phyloP scores from a whole-genome alignment of 1,284 basidiomycete species.

The Melampsora abietis-canadensis region DNA sequence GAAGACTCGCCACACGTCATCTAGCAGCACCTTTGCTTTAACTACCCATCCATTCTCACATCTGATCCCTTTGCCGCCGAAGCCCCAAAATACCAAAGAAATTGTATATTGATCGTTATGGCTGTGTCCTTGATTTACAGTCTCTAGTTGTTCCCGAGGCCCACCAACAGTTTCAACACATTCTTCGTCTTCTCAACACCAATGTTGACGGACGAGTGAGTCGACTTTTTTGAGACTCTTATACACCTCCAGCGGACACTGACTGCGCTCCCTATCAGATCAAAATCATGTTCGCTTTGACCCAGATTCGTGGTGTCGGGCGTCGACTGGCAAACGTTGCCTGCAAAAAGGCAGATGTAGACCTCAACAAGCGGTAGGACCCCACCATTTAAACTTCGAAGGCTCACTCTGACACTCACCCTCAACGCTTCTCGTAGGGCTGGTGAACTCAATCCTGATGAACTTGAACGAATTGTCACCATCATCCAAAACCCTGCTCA shows the following conservation, averaged over 20 bases:
- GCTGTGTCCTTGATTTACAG: slow-evolving; percentile 55
- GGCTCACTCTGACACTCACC: neutral
- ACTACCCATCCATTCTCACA: too few relatives aligned
- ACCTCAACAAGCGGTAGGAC: slow-evolving; percentile 95
- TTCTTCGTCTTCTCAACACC: slow-evolving; percentile 97
- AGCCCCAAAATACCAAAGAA: too few relatives aligned
- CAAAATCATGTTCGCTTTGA: slow-evolving; percentile 52
- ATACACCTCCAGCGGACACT: neutral
- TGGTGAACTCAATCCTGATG: slow-evolving; percentile 90
- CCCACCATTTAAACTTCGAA: neutral
- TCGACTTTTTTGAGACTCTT: slow-evolving; percentile 66
- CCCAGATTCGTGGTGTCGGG: slow-evolving; percentile 97
- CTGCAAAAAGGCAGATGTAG: slow-evolving; percentile 99
- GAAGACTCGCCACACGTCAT: too few relatives aligned
- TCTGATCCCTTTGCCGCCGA: too few relatives aligned
- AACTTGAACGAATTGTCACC: slow-evolving; percentile 97
- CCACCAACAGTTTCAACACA: slow-evolving; percentile 83
- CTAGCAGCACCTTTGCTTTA: too few relatives aligned
- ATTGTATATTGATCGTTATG: neutral
- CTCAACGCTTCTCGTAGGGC: slow-evolving; percentile 60
- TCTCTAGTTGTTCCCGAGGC: slow-evolving; percentile 89
- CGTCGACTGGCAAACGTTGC: slow-evolving; percentile 98
- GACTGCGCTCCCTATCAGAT: neutral
- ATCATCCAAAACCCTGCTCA: slow-evolving; percentile 99
- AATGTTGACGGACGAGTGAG: slow-evolving; percentile 99